A percentile compares a stretch with the other conserved stretches of the same genome.
phyloP scores from a whole-genome alignment of 2,329 filamentous ascomycete species.

The Cercospora sojina region DNA sequence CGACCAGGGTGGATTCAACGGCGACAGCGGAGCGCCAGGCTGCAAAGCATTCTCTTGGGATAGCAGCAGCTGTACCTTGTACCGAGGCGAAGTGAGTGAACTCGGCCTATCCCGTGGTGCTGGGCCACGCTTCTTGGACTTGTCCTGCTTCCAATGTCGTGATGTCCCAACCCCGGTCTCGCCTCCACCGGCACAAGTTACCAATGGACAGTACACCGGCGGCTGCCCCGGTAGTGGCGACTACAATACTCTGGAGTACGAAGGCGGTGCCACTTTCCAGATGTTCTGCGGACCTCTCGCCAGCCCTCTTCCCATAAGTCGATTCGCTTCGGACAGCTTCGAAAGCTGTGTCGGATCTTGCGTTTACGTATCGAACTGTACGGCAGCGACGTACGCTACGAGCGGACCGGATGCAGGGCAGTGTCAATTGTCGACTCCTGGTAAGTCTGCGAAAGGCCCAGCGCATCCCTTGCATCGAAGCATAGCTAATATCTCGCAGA shows the following conservation, averaged over 20 bases:
- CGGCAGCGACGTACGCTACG: background rate
- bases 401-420: background rate
- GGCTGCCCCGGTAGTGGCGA: background rate
- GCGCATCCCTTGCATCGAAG: background rate
- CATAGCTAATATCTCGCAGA: background rate
- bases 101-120: fast-evolving
- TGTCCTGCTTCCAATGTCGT: background rate
- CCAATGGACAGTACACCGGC: too few relatives aligned
- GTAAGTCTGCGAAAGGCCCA: background rate
- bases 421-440: background rate
- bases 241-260: background rate
- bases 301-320: background rate
- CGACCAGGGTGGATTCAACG: background rate
- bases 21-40: background rate
- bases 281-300: background rate
- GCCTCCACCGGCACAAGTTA: too few relatives aligned
- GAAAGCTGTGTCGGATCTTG: background rate
- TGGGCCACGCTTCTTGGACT: background rate
- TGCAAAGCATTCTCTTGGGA: background rate
- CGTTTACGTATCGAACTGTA: background rate
- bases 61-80: background rate
- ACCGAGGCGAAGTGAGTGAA: fast-evolving
- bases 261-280: background rate
- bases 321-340: background rate
- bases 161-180: background rate